phyloP scores from a whole-genome alignment of 768 basidiomycete species.

The Amanita phalloides region DNA sequence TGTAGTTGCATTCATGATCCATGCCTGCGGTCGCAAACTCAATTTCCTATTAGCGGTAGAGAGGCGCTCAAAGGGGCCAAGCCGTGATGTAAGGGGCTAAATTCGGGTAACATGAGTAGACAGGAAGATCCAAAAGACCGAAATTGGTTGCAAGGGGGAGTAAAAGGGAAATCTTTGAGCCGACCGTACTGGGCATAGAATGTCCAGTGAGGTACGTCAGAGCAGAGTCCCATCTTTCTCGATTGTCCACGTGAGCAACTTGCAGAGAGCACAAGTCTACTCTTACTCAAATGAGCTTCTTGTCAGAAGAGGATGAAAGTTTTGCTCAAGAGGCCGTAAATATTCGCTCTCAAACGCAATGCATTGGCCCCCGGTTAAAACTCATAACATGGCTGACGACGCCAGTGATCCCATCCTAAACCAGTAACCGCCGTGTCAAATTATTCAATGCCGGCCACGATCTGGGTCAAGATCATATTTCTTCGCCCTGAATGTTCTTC shows the following conservation, averaged over 20 bases:
- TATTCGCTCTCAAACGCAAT: constrained; percentile 92
- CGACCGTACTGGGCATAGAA: too few species aligned
- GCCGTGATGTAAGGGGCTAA: constrained; percentile 97
- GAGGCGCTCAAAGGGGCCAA: constrained; percentile 93
- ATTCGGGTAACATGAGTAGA: constrained; percentile 80
- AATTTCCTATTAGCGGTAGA: constrained; percentile 95
- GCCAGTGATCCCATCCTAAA: constrained; percentile 85
- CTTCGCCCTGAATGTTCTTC: constrained; percentile 98
- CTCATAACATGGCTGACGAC: constrained; percentile 98
- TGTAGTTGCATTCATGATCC: constrained; percentile 98
- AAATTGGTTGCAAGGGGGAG: constrained; percentile 84
- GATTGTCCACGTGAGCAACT: constrained; percentile 5
- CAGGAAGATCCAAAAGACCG: constrained; percentile 95
- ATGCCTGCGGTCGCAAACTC: constrained; percentile 95
- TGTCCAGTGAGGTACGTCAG: too few species aligned
- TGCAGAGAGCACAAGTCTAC: constrained; percentile 63
- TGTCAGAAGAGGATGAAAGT: constrained; percentile 92
- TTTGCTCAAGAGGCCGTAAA: constrained; percentile 88
- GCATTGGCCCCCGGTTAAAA: constrained; percentile 93
- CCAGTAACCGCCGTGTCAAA: constrained; percentile 87
- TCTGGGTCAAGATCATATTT: constrained; percentile 94
- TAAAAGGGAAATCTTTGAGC: constrained; percentile 91
- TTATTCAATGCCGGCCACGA: constrained; percentile 85
- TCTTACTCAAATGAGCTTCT: constrained; percentile 62
- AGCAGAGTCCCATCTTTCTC: too few species aligned